phyloP scores from a whole-genome alignment of 371 early-diverging fungal species.

The Circinella umbellata region DNA sequence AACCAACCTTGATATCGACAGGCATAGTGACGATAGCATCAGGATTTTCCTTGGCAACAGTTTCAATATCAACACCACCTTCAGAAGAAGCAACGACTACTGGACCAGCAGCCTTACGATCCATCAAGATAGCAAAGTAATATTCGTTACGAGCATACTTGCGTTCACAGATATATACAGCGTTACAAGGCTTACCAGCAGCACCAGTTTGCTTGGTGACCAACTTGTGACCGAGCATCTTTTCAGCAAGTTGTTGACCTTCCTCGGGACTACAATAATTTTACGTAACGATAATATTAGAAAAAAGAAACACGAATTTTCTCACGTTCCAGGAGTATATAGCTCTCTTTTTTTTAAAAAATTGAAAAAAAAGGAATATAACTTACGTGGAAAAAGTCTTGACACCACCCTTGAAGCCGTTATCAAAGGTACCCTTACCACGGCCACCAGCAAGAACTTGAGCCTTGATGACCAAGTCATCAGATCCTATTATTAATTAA shows the following conservation, averaged over 20 bases:
- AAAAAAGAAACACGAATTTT: too few relatives aligned
- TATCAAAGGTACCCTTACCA: slow-evolving; percentile 97
- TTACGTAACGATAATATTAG: too few relatives aligned
- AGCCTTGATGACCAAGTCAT: slow-evolving; percentile 97
- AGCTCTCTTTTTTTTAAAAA: neutral
- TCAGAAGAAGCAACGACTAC: slow-evolving; percentile 94
- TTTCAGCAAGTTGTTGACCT: slow-evolving; percentile 84
- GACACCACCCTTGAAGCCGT: slow-evolving; percentile 97
- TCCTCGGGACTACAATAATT: slow-evolving; percentile 75
- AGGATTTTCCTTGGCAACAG: slow-evolving; percentile 93
- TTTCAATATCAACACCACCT: slow-evolving; percentile 98
- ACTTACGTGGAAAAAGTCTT: slow-evolving; percentile 90
- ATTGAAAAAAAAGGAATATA: too few relatives aligned
- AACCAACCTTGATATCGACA: slow-evolving; percentile 76
- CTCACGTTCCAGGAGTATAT: too few relatives aligned
- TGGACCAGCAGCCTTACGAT: slow-evolving; percentile 93
- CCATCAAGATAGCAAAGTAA: slow-evolving; percentile 98
- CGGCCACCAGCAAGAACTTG: slow-evolving; percentile 99
- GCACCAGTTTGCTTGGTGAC: slow-evolving; percentile 98
- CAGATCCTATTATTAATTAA: slow-evolving; percentile 52
- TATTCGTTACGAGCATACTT: slow-evolving; percentile 95
- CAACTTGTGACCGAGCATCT: slow-evolving; percentile 97
- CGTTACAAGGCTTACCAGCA: slow-evolving; percentile 93
- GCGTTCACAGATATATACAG: slow-evolving; percentile 94
- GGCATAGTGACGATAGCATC: slow-evolving; percentile 89